Evolutionary conservation across 2,329 filamentous ascomycete genomes (phyloP), one percentile per base, ranked within the genome.

Genomic region (Talaromyces sp.): DNA sequence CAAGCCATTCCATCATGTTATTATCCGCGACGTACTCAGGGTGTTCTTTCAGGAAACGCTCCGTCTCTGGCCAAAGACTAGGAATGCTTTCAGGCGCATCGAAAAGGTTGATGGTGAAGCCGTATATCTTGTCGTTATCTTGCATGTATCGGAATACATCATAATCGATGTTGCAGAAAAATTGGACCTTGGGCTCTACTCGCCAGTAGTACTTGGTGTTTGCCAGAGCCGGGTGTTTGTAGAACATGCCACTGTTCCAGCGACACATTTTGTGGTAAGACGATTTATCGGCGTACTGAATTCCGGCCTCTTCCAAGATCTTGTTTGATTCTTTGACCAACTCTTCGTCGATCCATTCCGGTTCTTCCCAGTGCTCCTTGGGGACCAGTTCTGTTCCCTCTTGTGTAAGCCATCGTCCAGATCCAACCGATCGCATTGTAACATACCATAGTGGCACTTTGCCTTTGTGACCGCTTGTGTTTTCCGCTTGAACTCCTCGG

Each of bases 211-310:
- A 99, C 67, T 91, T 90, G 65, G 84, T 86, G 68, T 94, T 77
- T 65, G 86, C 81, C 60, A 99, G 84, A 0, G 92, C 92, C 0
- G 92, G 91, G 75, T 99, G 94, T 72, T 94, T 92, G 81, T 96
- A 97, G 82, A 99, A 99, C 76, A 97, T 83, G 71, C 94, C 94
- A 70, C 90, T 95, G 79, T 99, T 99, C 94, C 94, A 99, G 60
- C 94, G 88, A 74, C 94, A 99, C 94, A 99, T 99, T 73, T 97
- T 90, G 77, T 97, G 93, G 78, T 99, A 99, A 54, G 92, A 96
- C 58, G 90, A 78, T 81, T 90, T 90, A 67, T 87, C 83, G 69
- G 90, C 91, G 74, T 99, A 99, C 73, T 97, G 93, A 50, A 99
- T 91, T 10, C 89, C 84, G 69, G 93, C 85, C 72, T 94, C 89